phyloP scores from a whole-genome alignment of 306 rosid genomes.

The Myrica gale region DNA sequence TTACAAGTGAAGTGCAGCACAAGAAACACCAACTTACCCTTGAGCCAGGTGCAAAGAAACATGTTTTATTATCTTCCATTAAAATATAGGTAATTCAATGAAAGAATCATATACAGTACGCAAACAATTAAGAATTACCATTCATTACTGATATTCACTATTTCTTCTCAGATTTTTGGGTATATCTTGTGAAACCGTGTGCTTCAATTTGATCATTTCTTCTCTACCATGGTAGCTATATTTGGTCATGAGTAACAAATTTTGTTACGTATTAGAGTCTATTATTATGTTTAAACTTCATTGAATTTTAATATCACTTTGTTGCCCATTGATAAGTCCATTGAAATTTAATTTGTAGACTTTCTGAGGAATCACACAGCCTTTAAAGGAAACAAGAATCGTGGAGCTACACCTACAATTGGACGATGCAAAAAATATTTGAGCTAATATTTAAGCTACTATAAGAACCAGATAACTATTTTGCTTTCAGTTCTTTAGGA shows the following conservation, averaged over 20 bases:
- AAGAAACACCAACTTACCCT: neutral
- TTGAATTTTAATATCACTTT: neutral
- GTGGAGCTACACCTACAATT: neutral
- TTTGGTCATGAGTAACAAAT: neutral
- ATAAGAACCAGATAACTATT: too few species aligned
- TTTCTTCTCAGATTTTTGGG: neutral
- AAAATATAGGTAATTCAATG: neutral
- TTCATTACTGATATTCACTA: neutral
- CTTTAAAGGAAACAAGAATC: neutral
- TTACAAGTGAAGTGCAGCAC: neutral
- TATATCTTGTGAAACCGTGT: neutral
- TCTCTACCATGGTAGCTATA: neutral
- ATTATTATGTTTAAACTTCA: neutral
- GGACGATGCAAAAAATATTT: neutral
- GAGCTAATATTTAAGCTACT: neutral
- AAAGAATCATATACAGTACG: neutral
- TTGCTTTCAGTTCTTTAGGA: too few species aligned
- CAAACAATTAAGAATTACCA: neutral
- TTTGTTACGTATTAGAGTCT: neutral
- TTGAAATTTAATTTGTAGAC: neutral
- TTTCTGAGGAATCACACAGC: neutral
- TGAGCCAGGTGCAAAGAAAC: neutral
- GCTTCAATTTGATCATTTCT: neutral
- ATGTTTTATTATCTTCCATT: neutral
- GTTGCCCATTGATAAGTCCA: neutral